Evolutionary conservation across 306 rosid species (phyloP).

Genomic region (Dalbergia cochinchinensis): DNA sequence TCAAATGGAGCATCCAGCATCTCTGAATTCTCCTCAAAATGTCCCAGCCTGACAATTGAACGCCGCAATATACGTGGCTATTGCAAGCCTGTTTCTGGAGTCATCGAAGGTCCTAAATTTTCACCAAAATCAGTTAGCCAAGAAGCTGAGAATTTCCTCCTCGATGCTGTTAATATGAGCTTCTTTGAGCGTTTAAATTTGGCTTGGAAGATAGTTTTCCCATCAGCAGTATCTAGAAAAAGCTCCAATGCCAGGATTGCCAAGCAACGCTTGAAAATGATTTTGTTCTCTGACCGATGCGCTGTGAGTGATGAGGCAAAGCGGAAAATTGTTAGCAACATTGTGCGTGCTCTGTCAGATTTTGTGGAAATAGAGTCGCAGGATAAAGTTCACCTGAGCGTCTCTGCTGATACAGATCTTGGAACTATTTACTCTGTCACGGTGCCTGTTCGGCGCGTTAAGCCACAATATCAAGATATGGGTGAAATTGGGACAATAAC

Average conservation of each 20-base stretch:
- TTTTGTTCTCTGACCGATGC: slow-evolving; percentile 92
- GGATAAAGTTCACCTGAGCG: slow-evolving; percentile 93
- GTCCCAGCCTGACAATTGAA: slow-evolving; percentile 55
- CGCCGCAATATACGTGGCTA: slow-evolving; percentile 51
- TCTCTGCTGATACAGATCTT: slow-evolving; percentile 84
- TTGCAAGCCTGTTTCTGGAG: slow-evolving; percentile 57
- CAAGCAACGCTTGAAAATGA: slow-evolving; percentile 97
- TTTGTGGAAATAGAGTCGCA: slow-evolving; percentile 96
- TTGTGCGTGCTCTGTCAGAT: slow-evolving; percentile 85
- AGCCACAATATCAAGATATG: slow-evolving; percentile 80
- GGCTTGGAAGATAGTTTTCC: slow-evolving; percentile 94
- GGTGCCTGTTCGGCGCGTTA: slow-evolving; percentile 93
- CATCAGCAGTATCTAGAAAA: slow-evolving; percentile 69
- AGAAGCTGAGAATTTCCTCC: slow-evolving; percentile 84
- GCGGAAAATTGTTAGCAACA: slow-evolving; percentile 76
- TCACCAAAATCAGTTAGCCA: slow-evolving; percentile 62
- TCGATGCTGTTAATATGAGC: slow-evolving; percentile 86
- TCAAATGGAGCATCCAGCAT: slow-evolving; percentile 61
- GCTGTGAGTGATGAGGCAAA: slow-evolving; percentile 96
- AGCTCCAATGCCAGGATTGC: slow-evolving; percentile 89
- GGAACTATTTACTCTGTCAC: slow-evolving; percentile 96
- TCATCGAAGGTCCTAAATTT: slow-evolving; percentile 54
- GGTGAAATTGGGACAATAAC: slow-evolving; percentile 84
- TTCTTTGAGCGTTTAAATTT: slow-evolving; percentile 88
- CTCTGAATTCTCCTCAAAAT: slow-evolving; percentile 60